Base-by-base conservation (phyloP, 345 rosid genomes). In the Salix arbutifolia region DNA sequence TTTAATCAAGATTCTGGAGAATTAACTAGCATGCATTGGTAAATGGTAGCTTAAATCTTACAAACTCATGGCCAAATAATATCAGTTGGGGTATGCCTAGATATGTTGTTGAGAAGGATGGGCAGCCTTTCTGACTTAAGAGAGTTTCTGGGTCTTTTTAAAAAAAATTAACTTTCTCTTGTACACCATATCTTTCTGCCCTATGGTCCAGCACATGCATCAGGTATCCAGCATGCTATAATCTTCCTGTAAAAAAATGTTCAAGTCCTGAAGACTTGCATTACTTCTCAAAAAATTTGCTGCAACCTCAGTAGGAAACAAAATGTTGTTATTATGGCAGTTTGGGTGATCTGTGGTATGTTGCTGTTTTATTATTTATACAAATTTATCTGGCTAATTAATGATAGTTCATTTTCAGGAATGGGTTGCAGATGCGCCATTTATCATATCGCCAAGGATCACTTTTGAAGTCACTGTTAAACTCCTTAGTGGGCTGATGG, bases 401-500 rank as follows among this genome's bases (percentile, higher is more conserved):
- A 44, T 64, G 73, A 6, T 23, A 26, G 60, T 82, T 62, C 74
- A 42, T 70, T 81, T 81, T 76, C 86, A 96, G 99, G 99, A 96
- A 87, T 90, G 93, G 96, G 97, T 92, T 83, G 92, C 91, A 1
- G 99, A 96, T 87, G 78, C n/a, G 80, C 99, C 98, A 52, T 96
- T 96, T 85, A 97, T 96, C 52, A 96, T 96, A 84, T 96, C 99
- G 48, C 99, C 99, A 67, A 90, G 99, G 85, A 96, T 96, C 79
- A 94, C 97, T 19, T 96, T 96, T 85, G 98, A 92, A 91, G 99
- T 94, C 64, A 90, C 94, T 50, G 99, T 96, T 70, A 97, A 98
- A 69, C 97, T 96, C 77, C 99, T 96, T 70, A 98, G 99, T 82
- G 98, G 99, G 77, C 89, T 96, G 69, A 96, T 96, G 99, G 96